A percentile compares a stretch with the other conserved stretches of the same genome.
phyloP scores from a whole-genome alignment of 2,329 filamentous ascomycete genomes.

The Aspergillus ibericus region DNA sequence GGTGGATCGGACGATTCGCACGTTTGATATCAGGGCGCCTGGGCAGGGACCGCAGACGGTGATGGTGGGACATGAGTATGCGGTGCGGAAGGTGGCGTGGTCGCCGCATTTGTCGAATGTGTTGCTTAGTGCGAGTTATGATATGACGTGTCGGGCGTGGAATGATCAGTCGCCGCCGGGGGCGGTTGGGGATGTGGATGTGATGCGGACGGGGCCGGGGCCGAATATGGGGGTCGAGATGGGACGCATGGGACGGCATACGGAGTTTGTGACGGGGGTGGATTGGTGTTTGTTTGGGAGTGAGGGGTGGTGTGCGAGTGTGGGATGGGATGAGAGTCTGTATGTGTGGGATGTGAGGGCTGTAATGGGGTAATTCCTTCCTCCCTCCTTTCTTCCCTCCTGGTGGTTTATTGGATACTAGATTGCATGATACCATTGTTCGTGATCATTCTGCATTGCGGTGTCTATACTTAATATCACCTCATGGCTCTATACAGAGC shows the following conservation, averaged over 20 bases:
- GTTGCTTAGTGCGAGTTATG: conserved; percentile 85
- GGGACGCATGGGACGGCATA: conserved; percentile 87
- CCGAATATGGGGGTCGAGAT: conserved; percentile 65
- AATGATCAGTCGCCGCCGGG: conserved; percentile 66
- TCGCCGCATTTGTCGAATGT: conserved; percentile 90
- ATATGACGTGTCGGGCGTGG: conserved; percentile 97
- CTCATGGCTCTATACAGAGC: neutral
- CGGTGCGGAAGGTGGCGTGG: conserved; percentile 82
- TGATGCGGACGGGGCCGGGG: conserved; percentile 41
- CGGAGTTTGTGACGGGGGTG: conserved; percentile 92
- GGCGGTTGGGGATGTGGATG: conserved; percentile 34
- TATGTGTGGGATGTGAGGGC: conserved; percentile 86
- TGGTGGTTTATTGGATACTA: conserved; percentile 29
- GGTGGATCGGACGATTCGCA: conserved; percentile 82
- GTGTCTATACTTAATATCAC: neutral
- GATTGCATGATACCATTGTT: conserved; percentile 25
- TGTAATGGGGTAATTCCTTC: conserved; percentile 49
- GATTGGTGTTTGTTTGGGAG: conserved; percentile 98
- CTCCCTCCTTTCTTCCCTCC: conserved; percentile 8
- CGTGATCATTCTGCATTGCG: neutral
- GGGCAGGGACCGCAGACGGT: conserved; percentile 69
- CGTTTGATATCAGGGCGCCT: conserved; percentile 84
- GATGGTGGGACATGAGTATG: conserved; percentile 86
- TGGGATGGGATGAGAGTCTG: conserved; percentile 90
- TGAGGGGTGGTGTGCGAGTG: conserved; percentile 92